These are phyloP conservation scores for Mycena alexandri DNA, from an alignment of 768 basidiomycete species.

Conservation along the genomic window DNA sequence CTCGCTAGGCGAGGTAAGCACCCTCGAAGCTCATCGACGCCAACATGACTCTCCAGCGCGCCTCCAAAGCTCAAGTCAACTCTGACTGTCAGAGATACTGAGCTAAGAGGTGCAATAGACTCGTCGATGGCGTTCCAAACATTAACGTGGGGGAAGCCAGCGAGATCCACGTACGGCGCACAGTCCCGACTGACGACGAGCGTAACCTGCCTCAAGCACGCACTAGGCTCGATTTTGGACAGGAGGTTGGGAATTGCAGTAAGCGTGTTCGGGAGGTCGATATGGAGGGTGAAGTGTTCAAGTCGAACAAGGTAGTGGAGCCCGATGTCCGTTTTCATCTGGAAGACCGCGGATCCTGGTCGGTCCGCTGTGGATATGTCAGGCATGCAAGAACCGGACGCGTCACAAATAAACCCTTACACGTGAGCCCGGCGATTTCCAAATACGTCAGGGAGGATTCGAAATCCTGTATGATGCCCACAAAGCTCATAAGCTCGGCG, in stretches of 20 bases:
- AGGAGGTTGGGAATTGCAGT: conserved; percentile 12
- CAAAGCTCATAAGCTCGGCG: background rate
- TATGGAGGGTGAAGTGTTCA: conserved; percentile 6
- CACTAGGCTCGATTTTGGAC: background rate
- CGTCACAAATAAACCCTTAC: background rate
- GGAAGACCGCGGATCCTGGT: conserved; percentile 3
- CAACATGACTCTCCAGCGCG: background rate
- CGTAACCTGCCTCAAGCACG: conserved; percentile 1
- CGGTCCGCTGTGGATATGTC: background rate
- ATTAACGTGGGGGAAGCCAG: background rate
- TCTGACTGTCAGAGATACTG: conserved; percentile 1
- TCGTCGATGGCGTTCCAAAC: conserved; percentile 17
- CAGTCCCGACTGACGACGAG: conserved; percentile 24
- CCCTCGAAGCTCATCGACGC: conserved; percentile 2
- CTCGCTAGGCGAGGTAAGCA: conserved; percentile 8
- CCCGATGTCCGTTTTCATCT: conserved; percentile 1
- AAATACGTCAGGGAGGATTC: background rate
- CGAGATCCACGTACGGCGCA: conserved; percentile 8
- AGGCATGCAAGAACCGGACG: background rate
- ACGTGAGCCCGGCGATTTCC: conserved; percentile 1
- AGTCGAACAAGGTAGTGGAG: conserved; percentile 1
- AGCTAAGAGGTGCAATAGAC: background rate
- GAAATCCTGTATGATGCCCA: background rate
- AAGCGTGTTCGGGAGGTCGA: conserved; percentile 12
- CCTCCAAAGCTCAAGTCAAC: background rate